Base-by-base conservation (phyloP, 2,329 filamentous ascomycete species). In the Exophiala aquamarina region DNA sequence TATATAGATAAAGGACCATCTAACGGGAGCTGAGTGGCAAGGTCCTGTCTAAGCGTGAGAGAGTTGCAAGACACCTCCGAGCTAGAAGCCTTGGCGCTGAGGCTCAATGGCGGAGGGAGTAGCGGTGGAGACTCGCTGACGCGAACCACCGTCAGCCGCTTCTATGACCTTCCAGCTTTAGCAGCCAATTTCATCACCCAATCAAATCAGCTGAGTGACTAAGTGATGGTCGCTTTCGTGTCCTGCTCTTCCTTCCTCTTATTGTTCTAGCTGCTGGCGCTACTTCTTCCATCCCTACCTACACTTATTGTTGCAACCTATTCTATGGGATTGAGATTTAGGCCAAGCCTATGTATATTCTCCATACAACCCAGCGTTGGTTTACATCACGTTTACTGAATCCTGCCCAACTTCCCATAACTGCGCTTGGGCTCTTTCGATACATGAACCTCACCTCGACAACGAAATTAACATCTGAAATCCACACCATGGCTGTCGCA, bases 161-260 rank as follows among this genome's bases (percentile, higher is more conserved):
- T n/a, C n/a, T n/a, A n/a, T n/a, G n/a, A n/a, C n/a, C n/a, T n/a
- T n/a, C n/a, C n/a, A n/a, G n/a, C n/a, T n/a, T n/a, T n/a, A n/a
- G n/a, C n/a, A 6, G 23, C 23, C 23, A 5, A 6, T 7, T 34
- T 34, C 32, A 34, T 5, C n/a, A 14, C 32, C 32, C 17, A 34
- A 34, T 34, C 17, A 34, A 34, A 34, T 14, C 17, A 6, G 32
- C n/a, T n/a, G 32, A 34, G 32, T 34, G 32, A 34, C 32, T 34
- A 34, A 34, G 32, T 34, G 32, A n/a, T 14, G 17, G 17, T 11
- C 23, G 11, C 23, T 26, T 26, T 26, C 23, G 6, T n/a, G n/a
- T 26, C 11, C 23, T 26, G 23, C 6, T 26, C 23, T 26, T 11
- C 23, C 11, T n/a, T n/a, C n/a, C n/a, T n/a, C n/a, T n/a, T n/a